phyloP scores from a whole-genome alignment of 768 basidiomycete genomes.

The Boletus sp. region DNA sequence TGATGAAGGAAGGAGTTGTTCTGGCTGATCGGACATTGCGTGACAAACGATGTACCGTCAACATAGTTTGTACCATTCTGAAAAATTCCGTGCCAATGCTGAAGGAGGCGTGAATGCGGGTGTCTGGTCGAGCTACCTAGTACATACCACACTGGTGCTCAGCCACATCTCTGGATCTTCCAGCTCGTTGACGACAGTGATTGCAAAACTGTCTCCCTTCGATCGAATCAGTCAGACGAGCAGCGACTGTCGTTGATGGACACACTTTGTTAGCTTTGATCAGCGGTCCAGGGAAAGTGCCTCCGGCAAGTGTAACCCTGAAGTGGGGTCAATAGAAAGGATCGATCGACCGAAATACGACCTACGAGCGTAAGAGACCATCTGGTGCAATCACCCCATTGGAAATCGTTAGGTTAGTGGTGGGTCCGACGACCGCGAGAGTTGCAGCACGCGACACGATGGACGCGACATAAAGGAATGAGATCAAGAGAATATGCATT shows the following conservation, averaged over 20 bases:
- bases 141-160: constrained; percentile 45
- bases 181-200: constrained; percentile 47
- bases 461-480: constrained; percentile 15
- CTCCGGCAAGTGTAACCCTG: too few species aligned
- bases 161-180: too few species aligned
- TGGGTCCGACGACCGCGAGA: constrained; percentile 9
- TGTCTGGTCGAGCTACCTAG: not conserved
- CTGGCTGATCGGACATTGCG: constrained; percentile 32
- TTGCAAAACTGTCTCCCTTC: constrained; percentile 38
- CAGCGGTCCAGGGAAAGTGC: constrained; percentile 43
- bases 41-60: constrained; percentile 42
- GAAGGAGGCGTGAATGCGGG: not conserved
- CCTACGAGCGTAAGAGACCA: constrained; percentile 45
- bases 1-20: constrained; percentile 23
- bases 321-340: not conserved
- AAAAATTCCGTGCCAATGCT: too few species aligned
- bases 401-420: constrained; percentile 34
- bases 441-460: constrained; percentile 15
- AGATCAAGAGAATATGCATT: constrained; percentile 13
- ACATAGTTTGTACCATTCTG: constrained; percentile 39
- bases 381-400: constrained; percentile 46
- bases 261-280: constrained; percentile 35
- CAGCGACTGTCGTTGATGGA: not conserved
- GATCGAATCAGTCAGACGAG: not conserved
- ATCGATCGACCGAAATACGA: not conserved